Conservation (phyloP, 169 alveolate genomes). For the Prorocentrum cordatum region DNA sequence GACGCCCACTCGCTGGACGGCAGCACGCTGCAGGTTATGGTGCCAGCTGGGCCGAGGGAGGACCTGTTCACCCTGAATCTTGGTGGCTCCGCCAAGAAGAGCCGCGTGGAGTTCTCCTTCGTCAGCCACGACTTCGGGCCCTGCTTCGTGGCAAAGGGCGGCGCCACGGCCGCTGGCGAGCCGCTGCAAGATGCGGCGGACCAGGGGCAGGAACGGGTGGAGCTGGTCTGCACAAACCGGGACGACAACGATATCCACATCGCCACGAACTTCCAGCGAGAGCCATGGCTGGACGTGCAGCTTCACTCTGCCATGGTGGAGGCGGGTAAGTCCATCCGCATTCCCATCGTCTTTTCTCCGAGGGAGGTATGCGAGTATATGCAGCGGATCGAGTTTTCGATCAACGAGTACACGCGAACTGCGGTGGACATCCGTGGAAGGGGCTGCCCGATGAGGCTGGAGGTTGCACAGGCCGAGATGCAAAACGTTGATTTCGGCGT, state of each 20-base stretch:
- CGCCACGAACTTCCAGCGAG: slow-evolving; percentile 30
- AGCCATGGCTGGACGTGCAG: slow-evolving; percentile 31
- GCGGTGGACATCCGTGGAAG: slow-evolving; percentile 54
- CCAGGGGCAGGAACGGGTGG: slow-evolving; percentile 30
- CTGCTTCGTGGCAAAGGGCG: slow-evolving; percentile 52
- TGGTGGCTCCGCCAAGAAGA: no score
- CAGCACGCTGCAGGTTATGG: slow-evolving; percentile 21
- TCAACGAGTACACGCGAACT: slow-evolving; percentile 69
- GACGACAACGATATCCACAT: slow-evolving; percentile 59
- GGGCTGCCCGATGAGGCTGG: slow-evolving; percentile 51
- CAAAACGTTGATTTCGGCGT: slow-evolving; percentile 64
- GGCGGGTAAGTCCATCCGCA: slow-evolving; percentile 28
- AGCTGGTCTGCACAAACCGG: slow-evolving; percentile 45
- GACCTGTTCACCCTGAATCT: no score
- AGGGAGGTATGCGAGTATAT: slow-evolving; percentile 64
- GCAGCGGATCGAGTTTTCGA: slow-evolving; percentile 58
- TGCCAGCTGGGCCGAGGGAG: no score
- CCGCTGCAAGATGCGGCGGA: background rate
- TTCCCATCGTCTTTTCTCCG: slow-evolving; percentile 51
- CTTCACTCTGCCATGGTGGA: slow-evolving; percentile 55
- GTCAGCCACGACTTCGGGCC: slow-evolving; percentile 68
- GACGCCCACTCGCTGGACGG: slow-evolving; percentile 51
- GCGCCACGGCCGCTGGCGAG: background rate
- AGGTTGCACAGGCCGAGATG: slow-evolving; percentile 40
- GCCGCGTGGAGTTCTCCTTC: slow-evolving; percentile 17